phyloP scores from a whole-genome alignment of 768 basidiomycete species.

The Kwoniella botswanensis region DNA sequence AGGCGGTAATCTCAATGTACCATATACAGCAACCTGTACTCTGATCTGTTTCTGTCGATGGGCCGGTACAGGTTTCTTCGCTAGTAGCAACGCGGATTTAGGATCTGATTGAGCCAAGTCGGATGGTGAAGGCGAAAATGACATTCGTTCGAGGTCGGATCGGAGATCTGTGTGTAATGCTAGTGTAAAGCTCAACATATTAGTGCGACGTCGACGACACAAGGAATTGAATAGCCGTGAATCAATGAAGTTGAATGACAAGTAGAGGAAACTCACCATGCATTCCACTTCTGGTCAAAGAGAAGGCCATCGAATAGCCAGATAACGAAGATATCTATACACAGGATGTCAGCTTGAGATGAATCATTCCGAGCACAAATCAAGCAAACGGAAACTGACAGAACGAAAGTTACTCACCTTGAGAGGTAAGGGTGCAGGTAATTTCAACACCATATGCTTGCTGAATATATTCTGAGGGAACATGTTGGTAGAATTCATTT shows the following conservation, averaged over 20 bases:
- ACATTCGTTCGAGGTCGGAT: slow-evolving; percentile 48
- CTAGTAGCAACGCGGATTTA: slow-evolving; percentile 22
- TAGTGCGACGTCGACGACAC: not conserved
- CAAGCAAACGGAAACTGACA: not conserved
- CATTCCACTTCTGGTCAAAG: slow-evolving; percentile 55
- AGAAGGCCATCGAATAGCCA: slow-evolving; percentile 50
- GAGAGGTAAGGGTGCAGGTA: slow-evolving; percentile 54
- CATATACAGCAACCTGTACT: slow-evolving; percentile 41
- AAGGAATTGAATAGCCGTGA: no score
- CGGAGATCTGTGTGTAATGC: slow-evolving; percentile 53
- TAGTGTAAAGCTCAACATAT: slow-evolving; percentile 14
- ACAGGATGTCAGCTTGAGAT: slow-evolving; percentile 3
- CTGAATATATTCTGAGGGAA: slow-evolving; percentile 55
- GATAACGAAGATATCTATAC: slow-evolving; percentile 50
- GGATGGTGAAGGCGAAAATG: slow-evolving; percentile 42
- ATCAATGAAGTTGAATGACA: not conserved
- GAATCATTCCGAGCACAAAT: not conserved
- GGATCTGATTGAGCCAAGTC: slow-evolving; percentile 20
- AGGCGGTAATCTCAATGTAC: slow-evolving; percentile 46
- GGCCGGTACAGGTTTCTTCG: slow-evolving; percentile 32
- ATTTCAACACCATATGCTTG: slow-evolving; percentile 45
- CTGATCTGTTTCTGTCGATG: slow-evolving; percentile 50
- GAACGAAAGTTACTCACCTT: slow-evolving; percentile 39
- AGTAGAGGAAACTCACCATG: slow-evolving; percentile 38
- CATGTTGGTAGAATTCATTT: slow-evolving; percentile 34